These are phyloP conservation scores for Globisporangium radiosum DNA, from an alignment of 352 stramenopile species.

Conservation along the genomic window DNA sequence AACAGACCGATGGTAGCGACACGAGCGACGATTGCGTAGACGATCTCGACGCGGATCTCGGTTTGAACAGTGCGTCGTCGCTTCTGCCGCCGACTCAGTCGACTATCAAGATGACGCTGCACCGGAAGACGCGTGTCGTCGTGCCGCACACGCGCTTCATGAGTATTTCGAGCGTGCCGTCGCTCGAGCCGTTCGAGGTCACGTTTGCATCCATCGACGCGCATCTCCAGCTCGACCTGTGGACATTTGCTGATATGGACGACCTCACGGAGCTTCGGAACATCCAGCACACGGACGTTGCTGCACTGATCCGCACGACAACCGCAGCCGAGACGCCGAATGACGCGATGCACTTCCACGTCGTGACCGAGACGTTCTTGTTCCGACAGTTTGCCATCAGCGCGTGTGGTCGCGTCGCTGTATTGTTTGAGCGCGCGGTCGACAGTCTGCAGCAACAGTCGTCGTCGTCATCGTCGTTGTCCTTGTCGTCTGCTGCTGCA, in stretches of 20 bases:
- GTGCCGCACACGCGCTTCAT: constrained; percentile 22
- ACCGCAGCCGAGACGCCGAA: constrained; percentile 14
- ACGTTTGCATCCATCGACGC: constrained; percentile 39
- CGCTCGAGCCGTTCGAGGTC: constrained; percentile 40
- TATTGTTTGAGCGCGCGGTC: constrained; percentile 31
- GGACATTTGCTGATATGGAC: constrained; percentile 53
- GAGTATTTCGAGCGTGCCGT: constrained; percentile 34
- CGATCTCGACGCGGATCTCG: neutral
- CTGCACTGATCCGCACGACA: constrained; percentile 22
- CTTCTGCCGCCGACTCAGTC: constrained; percentile 2
- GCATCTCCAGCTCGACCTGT: constrained; percentile 33
- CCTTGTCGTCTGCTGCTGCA: no score
- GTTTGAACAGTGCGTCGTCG: neutral
- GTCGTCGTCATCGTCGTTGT: no score
- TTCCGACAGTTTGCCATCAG: constrained; percentile 56
- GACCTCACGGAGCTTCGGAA: constrained; percentile 32
- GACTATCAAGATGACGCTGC: constrained; percentile 18
- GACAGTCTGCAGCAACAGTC: neutral
- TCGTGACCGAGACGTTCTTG: constrained; percentile 21
- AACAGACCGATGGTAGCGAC: no score
- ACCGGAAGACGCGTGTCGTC: constrained; percentile 33
- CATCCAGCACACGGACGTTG: constrained; percentile 35
- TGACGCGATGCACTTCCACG: constrained; percentile 34
- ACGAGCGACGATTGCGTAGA: no score
- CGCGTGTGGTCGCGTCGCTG: constrained; percentile 42